A percentile compares a stretch with the other conserved stretches of the same genome.
phyloP scores from a whole-genome alignment of 2,329 filamentous ascomycete genomes.

The Diaporthe eres region DNA sequence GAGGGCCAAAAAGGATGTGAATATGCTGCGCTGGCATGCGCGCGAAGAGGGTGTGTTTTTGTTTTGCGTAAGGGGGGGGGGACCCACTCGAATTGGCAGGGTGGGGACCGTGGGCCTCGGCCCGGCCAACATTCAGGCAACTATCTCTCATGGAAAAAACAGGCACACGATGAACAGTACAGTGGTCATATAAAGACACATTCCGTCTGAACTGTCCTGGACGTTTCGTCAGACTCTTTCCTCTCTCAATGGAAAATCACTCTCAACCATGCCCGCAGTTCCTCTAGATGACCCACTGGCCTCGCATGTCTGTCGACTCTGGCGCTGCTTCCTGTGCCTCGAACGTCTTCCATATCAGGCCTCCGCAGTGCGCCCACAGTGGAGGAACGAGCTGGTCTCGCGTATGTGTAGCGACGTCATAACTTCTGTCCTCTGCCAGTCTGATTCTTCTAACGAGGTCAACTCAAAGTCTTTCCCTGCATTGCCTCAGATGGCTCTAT shows the following conservation, averaged over 20 bases:
- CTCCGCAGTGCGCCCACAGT: not conserved
- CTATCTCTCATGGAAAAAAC: not conserved
- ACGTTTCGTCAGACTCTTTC: not conserved
- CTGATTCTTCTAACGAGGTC: not conserved
- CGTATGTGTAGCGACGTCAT: not conserved
- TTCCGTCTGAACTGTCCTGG: not conserved
- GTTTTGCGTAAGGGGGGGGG: too few relatives aligned
- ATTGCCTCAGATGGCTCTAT: slow-evolving; percentile 10
- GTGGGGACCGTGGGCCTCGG: not conserved
- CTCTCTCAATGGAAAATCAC: not conserved
- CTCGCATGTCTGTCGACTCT: slow-evolving; percentile 3
- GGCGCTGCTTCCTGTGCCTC: slow-evolving; percentile 23
- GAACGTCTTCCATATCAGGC: slow-evolving; percentile 4
- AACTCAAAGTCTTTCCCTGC: slow-evolving; percentile 1
- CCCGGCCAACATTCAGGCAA: not conserved
- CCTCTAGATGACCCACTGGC: not conserved
- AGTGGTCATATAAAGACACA: not conserved
- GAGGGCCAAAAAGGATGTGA: not conserved
- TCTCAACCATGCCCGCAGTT: not conserved
- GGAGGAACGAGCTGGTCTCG: not conserved
- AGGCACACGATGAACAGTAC: not conserved
- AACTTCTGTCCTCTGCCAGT: not conserved
- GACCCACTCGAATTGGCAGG: too few relatives aligned
- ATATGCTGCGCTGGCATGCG: not conserved
- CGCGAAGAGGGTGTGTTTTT: not conserved